Evolutionary conservation across 148 eudicot genomes (phyloP), one percentile per base, ranked within the genome.

Genomic region (Diospyros kaki): DNA sequence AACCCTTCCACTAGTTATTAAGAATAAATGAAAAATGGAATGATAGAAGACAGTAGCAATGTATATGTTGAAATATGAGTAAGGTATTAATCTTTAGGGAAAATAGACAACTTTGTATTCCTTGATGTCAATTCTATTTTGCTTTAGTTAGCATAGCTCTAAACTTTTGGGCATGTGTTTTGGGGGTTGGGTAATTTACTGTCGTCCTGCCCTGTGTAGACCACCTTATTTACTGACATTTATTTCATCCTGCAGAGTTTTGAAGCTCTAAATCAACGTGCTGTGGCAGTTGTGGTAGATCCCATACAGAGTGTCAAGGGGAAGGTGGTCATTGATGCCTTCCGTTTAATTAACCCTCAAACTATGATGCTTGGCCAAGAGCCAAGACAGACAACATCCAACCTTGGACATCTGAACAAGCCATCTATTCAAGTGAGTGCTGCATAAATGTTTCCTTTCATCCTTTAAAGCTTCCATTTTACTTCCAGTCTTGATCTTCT

Each of bases 291-390:
- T 61, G 98, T 94, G 83, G 97, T 94, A 66, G 98, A 94, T 86
- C 97, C 98, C 13, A 94, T 94, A 50, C 97, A 94, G 86, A 91
- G 98, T 85, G 98, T 94, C 48, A 94, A 94, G 80, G 98, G 98
- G 61, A 94, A 94, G 81, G 98, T 94, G 67, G 98, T 94, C 39
- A 94, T 94, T 78, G 98, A 94, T 83, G 98, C 98, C 62, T 94
- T 94, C 45, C 97, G 98, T 6, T 79, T 94, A 79, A 94, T 94
- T 71, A 94, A 89, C 74, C 98, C 98, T n/a, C 98, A 94, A 73
- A 94, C 98, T 62, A 94, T 94, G 98, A 94, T 94, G 98, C 98
- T 94, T 78, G 98, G 98, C 52, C 98, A 94, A 81, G 98, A 94
- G 77, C 98, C 98, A 67, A 84, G 98, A 45, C 98, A 92, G 75